Conservation (phyloP, 495 filamentous ascomycete genomes). For the Lophiotrema nucula region DNA sequence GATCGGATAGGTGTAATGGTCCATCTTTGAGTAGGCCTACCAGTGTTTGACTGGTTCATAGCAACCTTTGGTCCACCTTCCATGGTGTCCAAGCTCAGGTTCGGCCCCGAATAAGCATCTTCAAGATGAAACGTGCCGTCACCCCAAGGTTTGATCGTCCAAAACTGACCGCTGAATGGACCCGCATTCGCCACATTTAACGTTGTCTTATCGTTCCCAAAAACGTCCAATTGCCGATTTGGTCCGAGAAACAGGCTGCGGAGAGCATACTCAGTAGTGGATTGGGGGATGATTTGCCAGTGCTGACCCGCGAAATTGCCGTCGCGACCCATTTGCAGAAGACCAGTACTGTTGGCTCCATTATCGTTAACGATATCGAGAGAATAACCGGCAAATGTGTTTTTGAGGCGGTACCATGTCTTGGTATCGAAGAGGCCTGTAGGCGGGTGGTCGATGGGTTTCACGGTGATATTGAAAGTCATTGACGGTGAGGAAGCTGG, state of each 20-base stretch:
- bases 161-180: slow-evolving; percentile 14
- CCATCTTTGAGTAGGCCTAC: slow-evolving; percentile 27
- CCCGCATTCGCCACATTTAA: slow-evolving; percentile 2
- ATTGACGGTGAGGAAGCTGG: slow-evolving; percentile 6
- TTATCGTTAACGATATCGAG: slow-evolving; percentile 27
- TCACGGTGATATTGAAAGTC: slow-evolving; percentile 26
- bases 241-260: slow-evolving; percentile 20
- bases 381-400: slow-evolving; percentile 10
- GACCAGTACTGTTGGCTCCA: not conserved
- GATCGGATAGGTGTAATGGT: slow-evolving; percentile 11
- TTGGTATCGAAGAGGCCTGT: slow-evolving; percentile 9
- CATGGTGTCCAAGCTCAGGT: slow-evolving; percentile 23
- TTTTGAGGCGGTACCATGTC: slow-evolving; percentile 23
- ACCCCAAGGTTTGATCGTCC: slow-evolving; percentile 26
- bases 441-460: slow-evolving; percentile 10
- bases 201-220: slow-evolving; percentile 14
- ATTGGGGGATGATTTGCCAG: slow-evolving; percentile 23
- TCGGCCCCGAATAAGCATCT: slow-evolving; percentile 16
- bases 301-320: slow-evolving; percentile 22
- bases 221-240: slow-evolving; percentile 11
- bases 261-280: slow-evolving; percentile 5
- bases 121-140: slow-evolving; percentile 24
- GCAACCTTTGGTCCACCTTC: slow-evolving; percentile 15
- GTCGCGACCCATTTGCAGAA: slow-evolving; percentile 15
- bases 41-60: slow-evolving; percentile 16